These are phyloP conservation scores for Suillus weaverae DNA, from an alignment of 768 basidiomycete genomes.

Conservation along the genomic window DNA sequence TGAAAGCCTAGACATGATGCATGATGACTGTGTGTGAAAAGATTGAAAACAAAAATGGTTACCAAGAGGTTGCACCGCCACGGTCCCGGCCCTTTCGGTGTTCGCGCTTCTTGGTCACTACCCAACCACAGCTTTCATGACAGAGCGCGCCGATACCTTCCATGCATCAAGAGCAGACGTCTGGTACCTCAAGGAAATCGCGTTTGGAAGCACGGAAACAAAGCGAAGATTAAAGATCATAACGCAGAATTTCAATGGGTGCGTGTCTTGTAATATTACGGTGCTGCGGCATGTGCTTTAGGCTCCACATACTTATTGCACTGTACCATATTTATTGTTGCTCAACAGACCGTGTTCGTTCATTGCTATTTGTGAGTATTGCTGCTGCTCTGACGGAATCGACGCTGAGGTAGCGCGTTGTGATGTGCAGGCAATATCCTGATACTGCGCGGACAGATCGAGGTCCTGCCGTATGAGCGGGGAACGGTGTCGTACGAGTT, in stretches of 20 bases:
- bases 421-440: conserved; percentile 72
- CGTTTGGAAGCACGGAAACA: conserved; percentile 41
- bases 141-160: conserved; percentile 18
- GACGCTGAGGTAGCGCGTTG: conserved; percentile 5
- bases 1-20: background rate
- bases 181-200: conserved; percentile 75
- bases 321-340: background rate
- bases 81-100: background rate
- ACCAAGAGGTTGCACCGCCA: background rate
- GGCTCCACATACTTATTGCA: background rate
- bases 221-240: conserved; percentile 56
- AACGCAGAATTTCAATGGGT: conserved; percentile 87
- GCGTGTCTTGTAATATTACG: conserved; percentile 25
- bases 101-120: background rate
- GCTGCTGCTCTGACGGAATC: background rate
- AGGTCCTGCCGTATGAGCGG: conserved; percentile 65
- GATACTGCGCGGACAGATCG: conserved; percentile 79
- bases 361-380: conserved; percentile 76
- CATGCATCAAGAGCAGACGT: conserved; percentile 47
- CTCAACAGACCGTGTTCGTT: conserved; percentile 81
- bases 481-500: conserved; percentile 80
- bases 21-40: background rate
- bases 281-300: background rate
- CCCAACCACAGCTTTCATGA: conserved; percentile 12
- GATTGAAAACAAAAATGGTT: background rate